Evolutionary conservation across 805 yeast species (phyloP).

Genomic region (Wickerhamomyces strasburgensis): DNA sequence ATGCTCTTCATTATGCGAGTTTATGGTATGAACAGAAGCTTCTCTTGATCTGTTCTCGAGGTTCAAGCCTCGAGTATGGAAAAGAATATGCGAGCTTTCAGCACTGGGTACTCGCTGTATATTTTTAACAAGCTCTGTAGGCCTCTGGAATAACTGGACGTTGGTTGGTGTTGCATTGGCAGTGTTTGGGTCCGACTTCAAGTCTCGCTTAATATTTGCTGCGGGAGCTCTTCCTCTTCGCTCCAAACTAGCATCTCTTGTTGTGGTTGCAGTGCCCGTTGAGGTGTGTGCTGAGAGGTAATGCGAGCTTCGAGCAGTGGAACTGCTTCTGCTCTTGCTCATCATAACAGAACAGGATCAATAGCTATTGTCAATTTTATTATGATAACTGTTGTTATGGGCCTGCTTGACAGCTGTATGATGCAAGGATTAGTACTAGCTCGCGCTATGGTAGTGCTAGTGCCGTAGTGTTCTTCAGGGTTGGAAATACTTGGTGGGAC

Average conservation of each 20-base stretch:
- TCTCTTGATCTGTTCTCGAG: slow-evolving; percentile 11
- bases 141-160: slow-evolving; percentile 5
- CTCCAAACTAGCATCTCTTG: not conserved
- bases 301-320: not conserved
- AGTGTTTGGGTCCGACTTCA: not conserved
- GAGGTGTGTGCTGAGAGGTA: not conserved
- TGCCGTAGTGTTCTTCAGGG: no score
- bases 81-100: slow-evolving; percentile 2
- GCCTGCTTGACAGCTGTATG: no score
- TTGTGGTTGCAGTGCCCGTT: not conserved
- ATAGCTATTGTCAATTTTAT: no score
- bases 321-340: not conserved
- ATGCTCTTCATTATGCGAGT: slow-evolving; percentile 2
- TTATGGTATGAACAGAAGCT: slow-evolving; percentile 8
- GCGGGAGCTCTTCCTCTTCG: not conserved
- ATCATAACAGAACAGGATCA: not conserved
- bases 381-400: no score
- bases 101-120: slow-evolving; percentile 7
- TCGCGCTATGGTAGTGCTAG: no score
- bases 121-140: slow-evolving; percentile 15
- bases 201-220: not conserved
- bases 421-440: no score
- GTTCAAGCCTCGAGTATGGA: not conserved
- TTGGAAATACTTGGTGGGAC: no score
- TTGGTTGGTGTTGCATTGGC: not conserved